Evolutionary conservation across 2,329 filamentous ascomycete genomes (phyloP).

Genomic region (Pyrenophora graminea): DNA sequence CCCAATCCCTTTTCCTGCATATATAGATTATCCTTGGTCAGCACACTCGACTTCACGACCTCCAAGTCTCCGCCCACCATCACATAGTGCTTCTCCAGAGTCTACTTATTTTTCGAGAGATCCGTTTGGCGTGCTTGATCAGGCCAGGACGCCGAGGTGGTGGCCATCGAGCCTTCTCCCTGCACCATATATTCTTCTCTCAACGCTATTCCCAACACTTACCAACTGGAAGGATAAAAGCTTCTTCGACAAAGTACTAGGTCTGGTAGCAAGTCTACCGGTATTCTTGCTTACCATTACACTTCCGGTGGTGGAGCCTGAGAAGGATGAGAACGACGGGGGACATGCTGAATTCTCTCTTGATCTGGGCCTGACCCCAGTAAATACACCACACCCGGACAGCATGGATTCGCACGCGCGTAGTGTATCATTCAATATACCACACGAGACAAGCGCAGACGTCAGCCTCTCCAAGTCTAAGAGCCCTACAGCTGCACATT

Average conservation of each 20-base stretch:
- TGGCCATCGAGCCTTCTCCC: conserved; percentile 81
- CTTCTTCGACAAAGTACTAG: conserved; percentile 82
- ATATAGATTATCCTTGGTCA: conserved; percentile 59
- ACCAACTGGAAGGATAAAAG: conserved; percentile 79
- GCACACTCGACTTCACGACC: conserved; percentile 51
- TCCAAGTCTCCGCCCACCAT: conserved; percentile 62
- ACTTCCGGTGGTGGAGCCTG: conserved; percentile 82
- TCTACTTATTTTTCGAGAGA: conserved; percentile 54
- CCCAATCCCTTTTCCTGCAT: conserved; percentile 69
- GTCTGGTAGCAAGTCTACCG: conserved; percentile 81
- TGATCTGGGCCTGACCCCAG: conserved; percentile 38
- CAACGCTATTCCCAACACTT: conserved; percentile 85
- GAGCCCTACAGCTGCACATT: neutral
- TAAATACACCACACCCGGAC: conserved; percentile 28
- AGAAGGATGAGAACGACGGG: conserved; percentile 49
- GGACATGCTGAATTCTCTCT: conserved; percentile 25
- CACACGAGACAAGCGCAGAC: conserved; percentile 23
- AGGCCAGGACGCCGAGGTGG: conserved; percentile 62
- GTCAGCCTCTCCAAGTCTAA: conserved; percentile 14
- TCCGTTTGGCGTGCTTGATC: conserved; percentile 47
- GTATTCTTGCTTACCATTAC: conserved; percentile 90
- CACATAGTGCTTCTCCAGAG: conserved; percentile 55
- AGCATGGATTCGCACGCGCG: conserved; percentile 26
- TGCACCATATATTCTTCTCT: conserved; percentile 69
- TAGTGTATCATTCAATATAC: conserved; percentile 23